phyloP scores from a whole-genome alignment of 2,329 filamentous ascomycete genomes.

The Cephalotrichum gorgonifer region DNA sequence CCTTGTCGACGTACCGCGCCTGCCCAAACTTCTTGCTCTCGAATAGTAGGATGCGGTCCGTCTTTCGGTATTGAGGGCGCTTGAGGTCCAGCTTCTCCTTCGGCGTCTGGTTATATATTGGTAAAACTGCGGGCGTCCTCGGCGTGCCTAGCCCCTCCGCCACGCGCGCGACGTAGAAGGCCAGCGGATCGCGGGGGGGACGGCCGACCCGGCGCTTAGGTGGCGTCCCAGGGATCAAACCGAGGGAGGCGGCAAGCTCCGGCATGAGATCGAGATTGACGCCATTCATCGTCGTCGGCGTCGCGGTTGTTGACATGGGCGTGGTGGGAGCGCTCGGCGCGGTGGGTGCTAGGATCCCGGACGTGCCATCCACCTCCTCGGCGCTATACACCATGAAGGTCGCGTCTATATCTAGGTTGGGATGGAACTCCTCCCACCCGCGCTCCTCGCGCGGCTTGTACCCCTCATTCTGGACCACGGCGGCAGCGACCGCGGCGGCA shows the following conservation, averaged over 20 bases:
- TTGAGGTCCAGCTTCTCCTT: constrained; percentile 73
- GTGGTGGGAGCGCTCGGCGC: constrained; percentile 33
- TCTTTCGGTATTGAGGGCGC: constrained; percentile 62
- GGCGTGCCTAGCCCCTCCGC: constrained; percentile 25
- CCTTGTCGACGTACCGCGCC: constrained; percentile 86
- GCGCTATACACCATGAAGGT: constrained; percentile 69
- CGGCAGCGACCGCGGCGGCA: constrained; percentile 79
- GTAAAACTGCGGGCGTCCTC: constrained; percentile 55
- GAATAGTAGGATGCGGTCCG: constrained; percentile 69
- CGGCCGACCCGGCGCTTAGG: constrained; percentile 32
- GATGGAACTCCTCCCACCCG: constrained; percentile 96
- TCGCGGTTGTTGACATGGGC: constrained; percentile 30
- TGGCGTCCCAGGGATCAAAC: constrained; percentile 20
- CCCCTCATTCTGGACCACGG: constrained; percentile 82
- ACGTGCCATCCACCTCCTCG: constrained; percentile 62
- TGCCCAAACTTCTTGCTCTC: constrained; percentile 80
- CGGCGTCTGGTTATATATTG: constrained; percentile 68
- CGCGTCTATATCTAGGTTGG: constrained; percentile 81
- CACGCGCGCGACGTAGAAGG: constrained; percentile 39
- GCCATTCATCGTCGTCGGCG: constrained; percentile 3
- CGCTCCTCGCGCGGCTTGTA: constrained; percentile 97
- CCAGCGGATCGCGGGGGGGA: constrained; percentile 38
- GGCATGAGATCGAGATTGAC: constrained; percentile 2
- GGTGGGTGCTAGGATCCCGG: constrained; percentile 23
- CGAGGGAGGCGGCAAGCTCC: constrained; percentile 9